Evolutionary conservation across 1,284 basidiomycete species (phyloP), one percentile per base, ranked within the genome.

Genomic region (Sporisorium exsertum): DNA sequence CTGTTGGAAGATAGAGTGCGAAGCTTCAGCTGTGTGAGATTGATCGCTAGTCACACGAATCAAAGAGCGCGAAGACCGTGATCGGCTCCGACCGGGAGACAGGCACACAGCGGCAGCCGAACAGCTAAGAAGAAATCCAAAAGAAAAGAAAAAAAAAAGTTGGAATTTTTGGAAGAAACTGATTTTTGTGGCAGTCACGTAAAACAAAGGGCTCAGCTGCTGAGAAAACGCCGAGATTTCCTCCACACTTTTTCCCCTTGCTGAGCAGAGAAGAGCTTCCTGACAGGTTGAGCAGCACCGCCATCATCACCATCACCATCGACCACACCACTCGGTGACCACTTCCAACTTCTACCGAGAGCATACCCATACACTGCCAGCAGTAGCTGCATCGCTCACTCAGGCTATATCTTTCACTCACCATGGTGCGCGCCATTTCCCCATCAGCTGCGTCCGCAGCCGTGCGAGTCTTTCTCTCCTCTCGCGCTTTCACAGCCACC

Each of bases 381-480:
- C 18, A n/a, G 4, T 8, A n/a, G 37, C 37, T 9, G 16, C 37
- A 40, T 9, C 37, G 37, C 8, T 40, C 37, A 5, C 4, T 4
- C 4, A 40, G 27, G 16, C n/a, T 45, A 42, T 50, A 35, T 40
- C 18, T 16, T n/a, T 9, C 18, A 24, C 20, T 9, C n/a, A 64
- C 1, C 26, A 71, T 71, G 68, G 63, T 71, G 29, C 68, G 68
- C 22, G 40, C 54, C 45, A 35, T 26, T 40, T 29, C 27, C 27
- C 27, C 51, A 16, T 46, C 52, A 24, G 33, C 51, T 20, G 42
- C 51, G 16, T 33, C 63, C 16, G 49, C 54, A 5, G 50, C n/a
- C n/a, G n/a, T 72, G 26, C 49, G 59, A 3, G 27, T 72, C 15
- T 65, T 42, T 32, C 63, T 72, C 52, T 57, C 63, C 1, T 72